Conservation (phyloP, 2,329 filamentous ascomycete genomes). For the Chaetomiaceae sp. region DNA sequence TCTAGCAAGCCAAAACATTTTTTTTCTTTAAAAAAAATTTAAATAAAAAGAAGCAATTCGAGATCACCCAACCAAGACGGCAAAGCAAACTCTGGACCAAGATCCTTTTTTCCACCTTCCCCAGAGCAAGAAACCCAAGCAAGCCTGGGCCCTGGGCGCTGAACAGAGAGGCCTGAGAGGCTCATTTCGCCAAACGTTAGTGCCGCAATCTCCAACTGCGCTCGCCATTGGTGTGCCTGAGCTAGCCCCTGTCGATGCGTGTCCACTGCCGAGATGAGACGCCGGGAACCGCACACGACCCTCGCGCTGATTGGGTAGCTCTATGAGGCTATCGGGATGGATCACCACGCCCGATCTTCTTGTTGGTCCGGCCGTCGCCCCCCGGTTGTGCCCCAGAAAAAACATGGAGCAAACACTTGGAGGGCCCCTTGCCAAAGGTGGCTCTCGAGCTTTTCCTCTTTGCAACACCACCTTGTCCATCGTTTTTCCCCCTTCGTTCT, state of each 20-base stretch:
- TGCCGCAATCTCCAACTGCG: slow-evolving; percentile 18
- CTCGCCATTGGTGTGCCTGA: slow-evolving; percentile 26
- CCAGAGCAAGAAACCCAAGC: background rate
- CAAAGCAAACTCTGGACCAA: background rate
- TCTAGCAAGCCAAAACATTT: background rate
- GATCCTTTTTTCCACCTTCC: background rate
- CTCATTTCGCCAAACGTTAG: slow-evolving; percentile 26
- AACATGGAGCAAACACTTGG: slow-evolving; percentile 8
- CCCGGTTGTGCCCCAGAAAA: slow-evolving; percentile 12
- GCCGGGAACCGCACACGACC: slow-evolving; percentile 18
- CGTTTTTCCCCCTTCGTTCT: slow-evolving; percentile 8
- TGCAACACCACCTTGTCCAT: slow-evolving; percentile 15
- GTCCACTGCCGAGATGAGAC: slow-evolving; percentile 28
- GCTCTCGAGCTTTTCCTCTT: slow-evolving; percentile 16
- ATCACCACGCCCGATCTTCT: slow-evolving; percentile 13
- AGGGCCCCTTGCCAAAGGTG: slow-evolving; percentile 7
- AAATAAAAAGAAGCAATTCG: slow-evolving; percentile 4
- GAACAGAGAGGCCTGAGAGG: background rate
- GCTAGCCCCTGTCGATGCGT: slow-evolving; percentile 17
- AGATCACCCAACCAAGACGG: background rate
- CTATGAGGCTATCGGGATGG: slow-evolving; percentile 23
- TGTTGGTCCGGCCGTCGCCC: slow-evolving; percentile 15
- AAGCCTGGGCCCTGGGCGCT: background rate
- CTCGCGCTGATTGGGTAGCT: slow-evolving; percentile 23
- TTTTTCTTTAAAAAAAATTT: too few species aligned